A percentile compares a stretch with the other conserved stretches of the same genome.
Evolutionary conservation across 352 stramenopile genomes (phyloP).

Genomic region (Globisporangium uncinulatum): DNA sequence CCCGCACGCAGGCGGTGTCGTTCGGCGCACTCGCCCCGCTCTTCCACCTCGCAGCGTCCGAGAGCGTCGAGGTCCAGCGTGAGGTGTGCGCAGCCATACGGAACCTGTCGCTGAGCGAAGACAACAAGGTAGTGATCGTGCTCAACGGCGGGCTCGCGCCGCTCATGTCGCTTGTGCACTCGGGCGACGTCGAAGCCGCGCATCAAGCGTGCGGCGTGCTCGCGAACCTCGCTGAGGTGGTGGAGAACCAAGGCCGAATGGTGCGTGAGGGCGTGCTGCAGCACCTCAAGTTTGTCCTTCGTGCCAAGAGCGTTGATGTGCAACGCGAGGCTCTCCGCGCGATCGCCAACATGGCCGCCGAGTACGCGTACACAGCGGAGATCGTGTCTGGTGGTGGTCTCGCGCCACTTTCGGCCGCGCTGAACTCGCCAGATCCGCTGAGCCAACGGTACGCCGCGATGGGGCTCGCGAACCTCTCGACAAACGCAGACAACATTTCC

Average conservation of each 20-base stretch:
- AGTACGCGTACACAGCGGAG: slow-evolving; percentile 90
- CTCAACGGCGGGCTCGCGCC: slow-evolving; percentile 75
- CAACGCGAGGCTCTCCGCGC: slow-evolving; percentile 92
- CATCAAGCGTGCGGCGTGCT: slow-evolving; percentile 90
- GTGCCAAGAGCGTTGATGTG: slow-evolving; percentile 89
- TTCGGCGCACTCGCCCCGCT: slow-evolving; percentile 89
- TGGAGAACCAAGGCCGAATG: slow-evolving; percentile 95
- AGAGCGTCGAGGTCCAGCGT: slow-evolving; percentile 90
- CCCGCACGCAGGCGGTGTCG: slow-evolving; percentile 89
- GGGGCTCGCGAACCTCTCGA: slow-evolving; percentile 94
- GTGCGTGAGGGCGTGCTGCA: slow-evolving; percentile 93
- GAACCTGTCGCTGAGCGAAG: slow-evolving; percentile 89
- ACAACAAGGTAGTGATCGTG: slow-evolving; percentile 92
- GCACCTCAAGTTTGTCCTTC: slow-evolving; percentile 94
- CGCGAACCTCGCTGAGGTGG: slow-evolving; percentile 91
- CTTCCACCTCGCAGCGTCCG: slow-evolving; percentile 75
- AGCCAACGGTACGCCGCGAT: slow-evolving; percentile 94
- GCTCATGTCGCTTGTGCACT: slow-evolving; percentile 88
- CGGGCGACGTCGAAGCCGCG: slow-evolving; percentile 85
- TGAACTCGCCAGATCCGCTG: slow-evolving; percentile 89
- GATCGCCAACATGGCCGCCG: slow-evolving; percentile 94
- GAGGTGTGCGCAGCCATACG: slow-evolving; percentile 91
- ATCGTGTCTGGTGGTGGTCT: slow-evolving; percentile 91
- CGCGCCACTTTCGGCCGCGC: slow-evolving; percentile 80
- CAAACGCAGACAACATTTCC: slow-evolving; percentile 85